Percentiles rank a stretch among this genome's conserved stretches.
phyloP scores from a whole-genome alignment of 148 eudicot genomes.

The Talinum fruticosum region DNA sequence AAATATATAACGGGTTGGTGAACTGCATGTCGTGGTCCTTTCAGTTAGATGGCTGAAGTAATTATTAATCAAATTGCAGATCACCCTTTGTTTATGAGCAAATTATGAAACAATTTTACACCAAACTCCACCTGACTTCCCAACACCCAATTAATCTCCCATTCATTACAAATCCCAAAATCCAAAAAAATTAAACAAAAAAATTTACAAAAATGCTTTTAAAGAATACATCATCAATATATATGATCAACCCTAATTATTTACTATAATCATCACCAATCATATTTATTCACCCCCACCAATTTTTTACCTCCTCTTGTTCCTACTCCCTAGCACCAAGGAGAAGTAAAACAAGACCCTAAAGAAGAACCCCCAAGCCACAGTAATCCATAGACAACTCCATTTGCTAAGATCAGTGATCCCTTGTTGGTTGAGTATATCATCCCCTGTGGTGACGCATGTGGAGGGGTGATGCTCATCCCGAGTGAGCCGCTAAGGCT shows the following conservation, averaged over 20 bases:
- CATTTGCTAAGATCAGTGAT: constrained; percentile 54
- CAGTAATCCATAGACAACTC: constrained; percentile 52
- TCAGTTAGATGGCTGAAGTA: background rate
- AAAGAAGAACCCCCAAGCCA: constrained; percentile 76
- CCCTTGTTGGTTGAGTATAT: constrained; percentile 55
- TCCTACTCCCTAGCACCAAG: constrained; percentile 54
- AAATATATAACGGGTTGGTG: background rate
- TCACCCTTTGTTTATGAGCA: background rate
- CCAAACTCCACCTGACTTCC: background rate
- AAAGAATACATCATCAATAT: background rate
- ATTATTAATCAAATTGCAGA: background rate
- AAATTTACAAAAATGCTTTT: background rate
- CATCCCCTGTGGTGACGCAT: constrained; percentile 56
- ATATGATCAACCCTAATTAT: background rate
- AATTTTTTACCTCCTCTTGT: constrained; percentile 49
- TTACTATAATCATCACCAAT: background rate
- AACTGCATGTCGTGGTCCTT: background rate
- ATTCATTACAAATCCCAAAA: background rate
- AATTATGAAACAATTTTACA: constrained; percentile 1
- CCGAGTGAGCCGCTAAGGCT: constrained; percentile 48
- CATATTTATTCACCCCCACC: background rate
- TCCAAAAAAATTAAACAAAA: background rate
- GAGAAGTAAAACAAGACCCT: constrained; percentile 52
- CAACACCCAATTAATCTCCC: background rate
- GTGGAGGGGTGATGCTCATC: constrained; percentile 38